These are phyloP conservation scores for Coccinonectria pachysandricola DNA, from an alignment of 2,329 filamentous ascomycete species.

Conservation along the genomic window DNA sequence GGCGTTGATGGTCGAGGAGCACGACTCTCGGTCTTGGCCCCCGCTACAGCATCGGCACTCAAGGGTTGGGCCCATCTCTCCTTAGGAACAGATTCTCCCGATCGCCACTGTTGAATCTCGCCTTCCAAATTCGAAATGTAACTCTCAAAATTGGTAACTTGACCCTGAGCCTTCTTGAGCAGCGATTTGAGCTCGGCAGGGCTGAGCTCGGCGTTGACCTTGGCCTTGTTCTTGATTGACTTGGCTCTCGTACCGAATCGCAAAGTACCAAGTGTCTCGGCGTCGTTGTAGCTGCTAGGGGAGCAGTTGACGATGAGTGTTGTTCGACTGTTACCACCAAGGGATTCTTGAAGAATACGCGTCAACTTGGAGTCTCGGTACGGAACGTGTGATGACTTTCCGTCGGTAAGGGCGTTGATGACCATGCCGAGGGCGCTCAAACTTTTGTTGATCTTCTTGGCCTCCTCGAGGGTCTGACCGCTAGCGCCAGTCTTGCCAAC, in stretches of 20 bases:
- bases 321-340: slow-evolving; percentile 97
- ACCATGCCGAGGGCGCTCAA: slow-evolving; percentile 97
- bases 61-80: slow-evolving; percentile 74
- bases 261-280: slow-evolving; percentile 83
- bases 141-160: slow-evolving; percentile 77
- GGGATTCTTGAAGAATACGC: slow-evolving; percentile 89
- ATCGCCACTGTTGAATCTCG: slow-evolving; percentile 80
- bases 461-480: slow-evolving; percentile 93
- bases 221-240: slow-evolving; percentile 99
- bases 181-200: slow-evolving; percentile 88
- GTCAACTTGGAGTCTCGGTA: slow-evolving; percentile 98
- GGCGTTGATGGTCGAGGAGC: slow-evolving; percentile 43
- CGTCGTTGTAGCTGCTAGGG: slow-evolving; percentile 97
- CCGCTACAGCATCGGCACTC: slow-evolving; percentile 33
- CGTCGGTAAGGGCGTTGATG: slow-evolving; percentile 94
- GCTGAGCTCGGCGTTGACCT: slow-evolving; percentile 97
- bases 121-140: slow-evolving; percentile 78
- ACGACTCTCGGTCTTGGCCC: slow-evolving; percentile 32
- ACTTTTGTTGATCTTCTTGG: slow-evolving; percentile 99
- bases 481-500: slow-evolving; percentile 97
- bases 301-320: slow-evolving; percentile 98
- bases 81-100: slow-evolving; percentile 77
- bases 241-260: slow-evolving; percentile 95
- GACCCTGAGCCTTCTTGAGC: slow-evolving; percentile 83
- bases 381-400: slow-evolving; percentile 90